Percentiles rank a stretch among this genome's conserved stretches.
Conservation (phyloP, 148 eudicot genomes). For the Nepenthes mirabilis region DNA sequence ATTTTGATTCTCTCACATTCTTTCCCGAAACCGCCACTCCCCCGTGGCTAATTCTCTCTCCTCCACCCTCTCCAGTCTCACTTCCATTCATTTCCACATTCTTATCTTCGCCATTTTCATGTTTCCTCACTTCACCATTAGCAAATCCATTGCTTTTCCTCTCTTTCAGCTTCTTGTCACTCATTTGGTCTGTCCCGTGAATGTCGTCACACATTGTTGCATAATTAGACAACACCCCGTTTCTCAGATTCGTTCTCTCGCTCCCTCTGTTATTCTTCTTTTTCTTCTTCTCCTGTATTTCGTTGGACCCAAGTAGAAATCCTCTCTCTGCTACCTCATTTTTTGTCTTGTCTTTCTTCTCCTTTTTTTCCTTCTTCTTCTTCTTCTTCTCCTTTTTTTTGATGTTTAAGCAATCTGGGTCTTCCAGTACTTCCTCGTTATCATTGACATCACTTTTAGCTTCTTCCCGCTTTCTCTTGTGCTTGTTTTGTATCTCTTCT, state of each 20-base stretch:
- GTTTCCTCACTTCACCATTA: slow-evolving; percentile 7
- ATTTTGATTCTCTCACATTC: slow-evolving; percentile 37
- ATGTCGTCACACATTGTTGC: not conserved
- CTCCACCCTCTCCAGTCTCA: slow-evolving; percentile 8
- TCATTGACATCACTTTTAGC: slow-evolving; percentile 3
- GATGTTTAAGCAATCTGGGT: too few species aligned
- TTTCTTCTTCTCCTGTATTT: slow-evolving; percentile 1
- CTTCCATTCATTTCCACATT: not conserved
- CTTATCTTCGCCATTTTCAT: slow-evolving; percentile 7
- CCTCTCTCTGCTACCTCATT: slow-evolving; percentile 2
- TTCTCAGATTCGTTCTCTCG: not conserved
- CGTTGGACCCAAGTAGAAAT: not conserved
- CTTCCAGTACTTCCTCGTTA: not conserved
- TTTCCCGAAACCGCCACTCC: slow-evolving; percentile 80
- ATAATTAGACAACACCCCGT: not conserved
- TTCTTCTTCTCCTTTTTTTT: slow-evolving; percentile 2
- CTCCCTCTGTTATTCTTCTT: not conserved
- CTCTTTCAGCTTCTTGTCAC: slow-evolving; percentile 6
- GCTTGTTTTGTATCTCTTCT: not conserved
- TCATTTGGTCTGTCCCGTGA: not conserved
- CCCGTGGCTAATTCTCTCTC: slow-evolving; percentile 25
- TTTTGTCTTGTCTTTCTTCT: not conserved
- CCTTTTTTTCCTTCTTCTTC: slow-evolving; percentile 6
- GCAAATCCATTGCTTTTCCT: slow-evolving; percentile 3
- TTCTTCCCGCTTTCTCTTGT: slow-evolving; percentile 1